These are phyloP conservation scores for Apiospora phragmitis DNA, from an alignment of 2,329 filamentous ascomycete species.

Conservation along the genomic window DNA sequence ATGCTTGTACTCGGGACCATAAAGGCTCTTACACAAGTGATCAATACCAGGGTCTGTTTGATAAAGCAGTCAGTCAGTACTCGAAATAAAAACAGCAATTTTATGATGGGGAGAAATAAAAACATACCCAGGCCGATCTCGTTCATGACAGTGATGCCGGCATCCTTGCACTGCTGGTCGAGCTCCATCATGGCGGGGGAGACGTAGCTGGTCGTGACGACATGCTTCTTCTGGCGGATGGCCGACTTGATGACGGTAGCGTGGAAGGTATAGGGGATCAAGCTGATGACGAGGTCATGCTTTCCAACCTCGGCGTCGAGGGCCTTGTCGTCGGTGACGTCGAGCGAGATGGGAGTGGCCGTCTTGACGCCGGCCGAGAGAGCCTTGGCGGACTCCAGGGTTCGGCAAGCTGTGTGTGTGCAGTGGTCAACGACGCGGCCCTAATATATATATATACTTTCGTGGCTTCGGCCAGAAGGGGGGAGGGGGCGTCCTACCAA, in stretches of 20 bases:
- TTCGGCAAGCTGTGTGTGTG: constrained; percentile 16
- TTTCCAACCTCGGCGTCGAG: constrained; percentile 79
- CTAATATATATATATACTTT: background rate
- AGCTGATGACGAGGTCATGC: constrained; percentile 74
- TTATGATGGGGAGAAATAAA: background rate
- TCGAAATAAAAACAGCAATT: background rate
- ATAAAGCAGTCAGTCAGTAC: background rate
- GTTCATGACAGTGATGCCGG: constrained; percentile 97
- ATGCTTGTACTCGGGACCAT: background rate
- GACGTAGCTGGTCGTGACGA: constrained; percentile 92
- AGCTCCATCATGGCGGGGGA: constrained; percentile 91
- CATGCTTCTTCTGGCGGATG: constrained; percentile 90
- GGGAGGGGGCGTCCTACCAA: constrained; percentile 40
- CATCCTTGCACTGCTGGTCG: constrained; percentile 77
- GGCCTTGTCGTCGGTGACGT: constrained; percentile 74
- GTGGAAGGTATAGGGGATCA: constrained; percentile 93
- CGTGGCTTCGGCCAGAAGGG: too few relatives aligned
- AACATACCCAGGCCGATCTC: constrained; percentile 66
- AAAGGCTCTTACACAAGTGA: background rate
- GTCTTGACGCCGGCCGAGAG: constrained; percentile 14
- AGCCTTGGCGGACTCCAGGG: constrained; percentile 14
- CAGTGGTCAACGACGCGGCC: background rate
- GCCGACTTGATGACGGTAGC: constrained; percentile 88
- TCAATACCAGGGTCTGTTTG: constrained; percentile 3
- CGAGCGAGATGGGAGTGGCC: constrained; percentile 33